Base-by-base conservation (phyloP, 768 basidiomycete species). In the Xerocomus brunneocitrinus region DNA sequence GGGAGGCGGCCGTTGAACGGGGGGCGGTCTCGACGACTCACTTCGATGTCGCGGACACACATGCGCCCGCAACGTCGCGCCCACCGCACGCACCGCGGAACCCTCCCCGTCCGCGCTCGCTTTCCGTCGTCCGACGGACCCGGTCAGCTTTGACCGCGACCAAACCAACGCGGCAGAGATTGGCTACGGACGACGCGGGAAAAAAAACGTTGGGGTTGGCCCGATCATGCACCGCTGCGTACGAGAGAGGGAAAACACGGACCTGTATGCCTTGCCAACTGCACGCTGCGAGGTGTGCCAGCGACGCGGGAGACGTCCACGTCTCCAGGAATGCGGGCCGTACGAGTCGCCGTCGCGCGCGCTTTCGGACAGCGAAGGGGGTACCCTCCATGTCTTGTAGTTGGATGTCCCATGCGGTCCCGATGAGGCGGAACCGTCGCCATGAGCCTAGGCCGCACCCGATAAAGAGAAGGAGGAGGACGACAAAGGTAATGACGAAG, bases 371-470 rank as follows among this genome's bases (percentile, higher is more conserved):
- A 0, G 8, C 39, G n/a, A 57, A 52, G 5, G 49, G 9, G 16
- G 24, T 40, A 1, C 53, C 56, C 0, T 60, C 62, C 45, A 63
- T 53, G 40, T 48, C 57, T 28, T 60, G 62, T 16, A 65, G 10
- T 2, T 44, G 55, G 0, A 43, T 51, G n/a, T 65, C 65, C 63
- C 63, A 69, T 0, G 54, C 53, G 0, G 58, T 52, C 25, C 58
- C 56, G 12, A 58, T 7, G 13, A 65, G 46, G 39, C 53, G 54
- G 39, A 69, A 62, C 16, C 79, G 64, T 42, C 78, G 66, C 54
- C 81, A 71, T 16, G 79, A 74, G 45, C 75, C 70, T 14, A 83
- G 58, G 8, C 78, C 79, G 47, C 79, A 81, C 4, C 72, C 76
- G 8, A 81, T 67, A 49, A 82, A 81, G 45, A 82, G 62, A 42